Conservation (phyloP, 352 stramenopile species). For the Pythium guiyangense region DNA sequence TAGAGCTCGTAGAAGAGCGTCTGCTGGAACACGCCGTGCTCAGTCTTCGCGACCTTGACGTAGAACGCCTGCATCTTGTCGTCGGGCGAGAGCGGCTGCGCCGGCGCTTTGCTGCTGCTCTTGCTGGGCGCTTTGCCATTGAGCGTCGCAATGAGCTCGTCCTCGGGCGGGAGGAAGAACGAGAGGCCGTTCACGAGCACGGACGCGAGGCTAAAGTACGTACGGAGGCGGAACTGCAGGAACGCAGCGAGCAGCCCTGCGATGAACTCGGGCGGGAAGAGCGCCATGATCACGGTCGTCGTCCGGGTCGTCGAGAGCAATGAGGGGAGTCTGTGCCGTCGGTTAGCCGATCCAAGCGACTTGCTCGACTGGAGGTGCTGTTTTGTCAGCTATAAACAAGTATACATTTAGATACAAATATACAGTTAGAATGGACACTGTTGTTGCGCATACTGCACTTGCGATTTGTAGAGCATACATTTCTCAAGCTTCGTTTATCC, state of each 20-base stretch:
- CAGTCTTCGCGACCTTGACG: constrained; percentile 61
- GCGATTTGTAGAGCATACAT: too few species aligned
- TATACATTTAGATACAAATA: too few species aligned
- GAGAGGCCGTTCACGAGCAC: constrained; percentile 54
- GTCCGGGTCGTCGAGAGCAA: background rate
- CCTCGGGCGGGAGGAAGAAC: constrained; percentile 73
- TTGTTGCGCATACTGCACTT: too few species aligned
- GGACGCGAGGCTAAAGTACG: constrained; percentile 51
- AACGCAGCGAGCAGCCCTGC: constrained; percentile 61
- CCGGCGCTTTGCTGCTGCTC: constrained; percentile 12
- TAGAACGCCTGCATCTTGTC: constrained; percentile 75
- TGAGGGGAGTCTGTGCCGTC: background rate
- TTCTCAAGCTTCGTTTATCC: too few species aligned
- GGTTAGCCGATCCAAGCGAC: background rate
- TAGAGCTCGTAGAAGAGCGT: constrained; percentile 82
- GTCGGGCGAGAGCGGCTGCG: constrained; percentile 34
- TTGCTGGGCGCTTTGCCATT: constrained; percentile 30
- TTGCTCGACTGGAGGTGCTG: background rate
- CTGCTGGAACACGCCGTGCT: constrained; percentile 58
- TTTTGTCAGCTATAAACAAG: background rate
- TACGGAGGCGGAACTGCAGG: constrained; percentile 63
- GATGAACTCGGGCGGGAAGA: constrained; percentile 77
- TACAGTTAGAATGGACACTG: too few species aligned
- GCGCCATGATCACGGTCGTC: constrained; percentile 31
- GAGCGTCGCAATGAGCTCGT: constrained; percentile 64